Evolutionary conservation across 306 rosid species (phyloP).

Genomic region (Cucumis hystrix): DNA sequence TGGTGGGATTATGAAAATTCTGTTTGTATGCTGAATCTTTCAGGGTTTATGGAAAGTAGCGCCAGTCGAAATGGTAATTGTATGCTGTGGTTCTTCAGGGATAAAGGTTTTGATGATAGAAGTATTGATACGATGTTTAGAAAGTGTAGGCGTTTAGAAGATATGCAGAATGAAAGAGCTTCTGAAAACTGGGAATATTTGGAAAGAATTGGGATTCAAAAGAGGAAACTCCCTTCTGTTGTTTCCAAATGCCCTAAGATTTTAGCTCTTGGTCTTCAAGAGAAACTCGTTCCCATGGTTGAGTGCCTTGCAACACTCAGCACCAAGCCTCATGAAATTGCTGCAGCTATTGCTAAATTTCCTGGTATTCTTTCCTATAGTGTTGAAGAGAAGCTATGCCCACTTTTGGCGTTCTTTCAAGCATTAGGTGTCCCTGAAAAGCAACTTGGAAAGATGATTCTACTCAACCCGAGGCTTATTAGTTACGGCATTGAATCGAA

Average conservation of each 20-base stretch:
- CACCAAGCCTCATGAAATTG: conserved; percentile 60
- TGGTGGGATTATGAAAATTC: background rate
- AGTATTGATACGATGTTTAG: conserved; percentile 49
- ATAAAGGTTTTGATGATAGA: conserved; percentile 77
- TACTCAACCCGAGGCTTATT: conserved; percentile 81
- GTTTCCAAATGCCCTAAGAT: conserved; percentile 84
- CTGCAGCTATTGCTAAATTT: conserved; percentile 63
- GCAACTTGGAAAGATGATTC: conserved; percentile 66
- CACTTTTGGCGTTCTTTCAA: conserved; percentile 85
- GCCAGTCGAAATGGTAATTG: conserved; percentile 34
- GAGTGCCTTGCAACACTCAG: conserved; percentile 64
- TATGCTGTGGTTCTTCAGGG: conserved; percentile 87
- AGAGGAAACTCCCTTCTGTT: conserved; percentile 70
- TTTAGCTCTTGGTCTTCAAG: conserved; percentile 53
- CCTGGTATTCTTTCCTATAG: conserved; percentile 68
- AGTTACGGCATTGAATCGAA: conserved; percentile 81
- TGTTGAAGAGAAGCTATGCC: conserved; percentile 91
- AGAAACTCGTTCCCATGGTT: conserved; percentile 74
- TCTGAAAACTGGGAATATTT: conserved; percentile 76
- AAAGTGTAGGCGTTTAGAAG: conserved; percentile 68
- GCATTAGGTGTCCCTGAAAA: conserved; percentile 64
- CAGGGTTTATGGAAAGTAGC: conserved; percentile 37
- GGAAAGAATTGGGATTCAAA: conserved; percentile 62
- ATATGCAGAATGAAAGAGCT: conserved; percentile 40
- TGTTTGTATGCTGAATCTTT: conserved; percentile 8